A percentile compares a stretch with the other conserved stretches of the same genome.
These are phyloP conservation scores for Globisporangium nunn DNA, from an alignment of 352 stramenopile genomes.

Conservation along the genomic window DNA sequence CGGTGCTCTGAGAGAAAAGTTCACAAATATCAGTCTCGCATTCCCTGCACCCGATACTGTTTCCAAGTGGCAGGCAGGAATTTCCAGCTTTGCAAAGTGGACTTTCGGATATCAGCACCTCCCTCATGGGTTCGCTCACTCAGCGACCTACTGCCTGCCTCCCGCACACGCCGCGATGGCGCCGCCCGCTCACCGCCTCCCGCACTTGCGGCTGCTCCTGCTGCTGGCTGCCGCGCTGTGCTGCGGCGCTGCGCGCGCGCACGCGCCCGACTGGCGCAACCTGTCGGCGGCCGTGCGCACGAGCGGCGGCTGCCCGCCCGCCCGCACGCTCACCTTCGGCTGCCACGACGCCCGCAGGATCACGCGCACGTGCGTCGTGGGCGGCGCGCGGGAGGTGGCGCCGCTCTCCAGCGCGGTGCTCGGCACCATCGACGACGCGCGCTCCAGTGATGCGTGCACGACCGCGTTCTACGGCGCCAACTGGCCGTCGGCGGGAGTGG, in stretches of 20 bases:
- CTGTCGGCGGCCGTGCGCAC: neutral
- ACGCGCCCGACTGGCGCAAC: slow-evolving; percentile 1
- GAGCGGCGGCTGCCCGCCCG: neutral
- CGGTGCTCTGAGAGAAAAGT: slow-evolving; percentile 2
- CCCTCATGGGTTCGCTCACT: neutral
- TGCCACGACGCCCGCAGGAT: neutral
- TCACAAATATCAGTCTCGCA: neutral
- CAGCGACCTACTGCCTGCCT: neutral
- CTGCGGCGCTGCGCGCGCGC: neutral
- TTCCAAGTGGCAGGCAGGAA: neutral
- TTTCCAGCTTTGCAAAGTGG: neutral
- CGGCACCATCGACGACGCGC: neutral
- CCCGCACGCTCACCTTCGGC: neutral
- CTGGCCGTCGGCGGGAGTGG: neutral
- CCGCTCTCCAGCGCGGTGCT: neutral
- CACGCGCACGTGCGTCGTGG: slow-evolving; percentile 5
- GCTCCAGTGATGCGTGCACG: neutral
- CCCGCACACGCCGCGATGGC: neutral
- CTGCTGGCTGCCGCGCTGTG: neutral
- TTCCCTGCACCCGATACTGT: neutral
- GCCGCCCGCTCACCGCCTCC: neutral
- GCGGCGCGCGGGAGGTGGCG: slow-evolving; percentile 3
- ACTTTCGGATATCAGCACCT: too few relatives aligned
- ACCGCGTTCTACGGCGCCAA: slow-evolving; percentile 3
- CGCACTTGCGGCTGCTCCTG: neutral